phyloP scores from a whole-genome alignment of 805 yeast species.

The Teunomyces barrocoloradensis region DNA sequence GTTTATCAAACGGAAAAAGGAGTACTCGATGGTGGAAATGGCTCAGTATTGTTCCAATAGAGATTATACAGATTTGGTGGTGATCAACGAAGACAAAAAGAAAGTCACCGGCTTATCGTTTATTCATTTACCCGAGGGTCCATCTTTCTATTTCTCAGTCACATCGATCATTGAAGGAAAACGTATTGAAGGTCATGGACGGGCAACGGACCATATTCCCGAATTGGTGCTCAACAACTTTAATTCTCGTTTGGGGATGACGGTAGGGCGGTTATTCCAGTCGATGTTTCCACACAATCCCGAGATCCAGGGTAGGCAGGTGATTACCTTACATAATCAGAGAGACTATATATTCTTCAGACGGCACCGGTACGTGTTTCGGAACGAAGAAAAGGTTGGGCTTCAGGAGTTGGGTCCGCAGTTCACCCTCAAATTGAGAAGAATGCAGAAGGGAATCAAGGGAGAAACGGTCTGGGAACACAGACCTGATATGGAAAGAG shows the following conservation, averaged over 20 bases:
- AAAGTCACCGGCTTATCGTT: conserved; percentile 88
- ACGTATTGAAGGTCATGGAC: conserved; percentile 82
- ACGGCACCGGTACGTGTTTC: conserved; percentile 88
- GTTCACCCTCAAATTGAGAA: conserved; percentile 82
- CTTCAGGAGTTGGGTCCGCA: conserved; percentile 96
- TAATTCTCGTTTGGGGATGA: conserved; percentile 86
- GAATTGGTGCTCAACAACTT: conserved; percentile 91
- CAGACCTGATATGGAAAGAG: conserved; percentile 93
- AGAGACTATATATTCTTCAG: conserved; percentile 94
- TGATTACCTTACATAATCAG: conserved; percentile 92
- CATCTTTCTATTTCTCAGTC: conserved; percentile 87
- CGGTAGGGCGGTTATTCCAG: conserved; percentile 90
- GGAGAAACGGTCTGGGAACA: conserved; percentile 97
- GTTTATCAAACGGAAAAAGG: conserved; percentile 83
- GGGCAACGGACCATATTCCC: conserved; percentile 86
- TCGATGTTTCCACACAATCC: conserved; percentile 90
- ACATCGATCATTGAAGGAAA: conserved; percentile 74
- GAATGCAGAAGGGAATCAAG: conserved; percentile 87
- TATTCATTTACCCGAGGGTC: conserved; percentile 92
- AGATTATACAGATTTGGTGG: conserved; percentile 82
- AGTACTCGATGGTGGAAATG: conserved; percentile 83
- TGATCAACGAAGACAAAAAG: conserved; percentile 92
- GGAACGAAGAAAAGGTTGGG: conserved; percentile 89
- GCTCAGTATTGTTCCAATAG: conserved; percentile 78
- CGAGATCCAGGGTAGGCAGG: conserved; percentile 94